Percentiles rank a stretch among this genome's conserved stretches.
These are phyloP conservation scores for Hemerocallis citrina DNA, from an alignment of 106 monocot genomes.

Conservation along the genomic window DNA sequence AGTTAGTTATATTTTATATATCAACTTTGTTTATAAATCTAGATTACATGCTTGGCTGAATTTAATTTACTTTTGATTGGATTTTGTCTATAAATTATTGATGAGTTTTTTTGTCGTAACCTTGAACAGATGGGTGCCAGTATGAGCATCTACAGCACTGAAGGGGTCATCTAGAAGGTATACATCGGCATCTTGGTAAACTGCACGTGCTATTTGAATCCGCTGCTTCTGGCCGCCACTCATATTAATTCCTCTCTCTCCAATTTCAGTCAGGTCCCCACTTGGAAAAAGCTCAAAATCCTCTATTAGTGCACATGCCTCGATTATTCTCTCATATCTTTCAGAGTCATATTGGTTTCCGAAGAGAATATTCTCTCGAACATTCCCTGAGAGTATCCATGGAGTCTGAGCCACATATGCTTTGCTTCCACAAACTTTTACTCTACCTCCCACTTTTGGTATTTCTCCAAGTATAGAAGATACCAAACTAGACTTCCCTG, in stretches of 20 bases:
- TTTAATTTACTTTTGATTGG: too few species aligned
- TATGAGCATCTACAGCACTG: conserved; percentile 94
- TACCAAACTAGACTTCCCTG: conserved; percentile 75
- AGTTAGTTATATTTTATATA: too few species aligned
- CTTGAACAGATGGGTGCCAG: conserved; percentile 79
- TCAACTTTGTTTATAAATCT: too few species aligned
- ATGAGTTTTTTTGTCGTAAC: conserved; percentile 17
- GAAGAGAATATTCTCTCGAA: conserved; percentile 83
- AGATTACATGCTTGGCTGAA: too few species aligned
- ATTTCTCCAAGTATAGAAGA: conserved; percentile 84
- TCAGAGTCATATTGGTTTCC: conserved; percentile 50
- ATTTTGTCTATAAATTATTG: neutral
- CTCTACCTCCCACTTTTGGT: conserved; percentile 59
- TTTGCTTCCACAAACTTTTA: conserved; percentile 68
- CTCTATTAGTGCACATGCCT: conserved; percentile 62
- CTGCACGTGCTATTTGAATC: conserved; percentile 76
- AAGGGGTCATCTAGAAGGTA: conserved; percentile 97
- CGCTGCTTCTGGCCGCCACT: conserved; percentile 96
- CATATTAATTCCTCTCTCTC: conserved; percentile 94
- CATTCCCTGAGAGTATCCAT: conserved; percentile 86
- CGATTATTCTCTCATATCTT: conserved; percentile 58
- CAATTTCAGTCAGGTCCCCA: conserved; percentile 86
- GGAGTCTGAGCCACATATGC: conserved; percentile 87
- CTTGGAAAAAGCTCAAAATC: conserved; percentile 75
- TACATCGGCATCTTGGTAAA: conserved; percentile 84